Evolutionary conservation across 345 rosid species (phyloP).

Genomic region (Rhizophora apiculata): DNA sequence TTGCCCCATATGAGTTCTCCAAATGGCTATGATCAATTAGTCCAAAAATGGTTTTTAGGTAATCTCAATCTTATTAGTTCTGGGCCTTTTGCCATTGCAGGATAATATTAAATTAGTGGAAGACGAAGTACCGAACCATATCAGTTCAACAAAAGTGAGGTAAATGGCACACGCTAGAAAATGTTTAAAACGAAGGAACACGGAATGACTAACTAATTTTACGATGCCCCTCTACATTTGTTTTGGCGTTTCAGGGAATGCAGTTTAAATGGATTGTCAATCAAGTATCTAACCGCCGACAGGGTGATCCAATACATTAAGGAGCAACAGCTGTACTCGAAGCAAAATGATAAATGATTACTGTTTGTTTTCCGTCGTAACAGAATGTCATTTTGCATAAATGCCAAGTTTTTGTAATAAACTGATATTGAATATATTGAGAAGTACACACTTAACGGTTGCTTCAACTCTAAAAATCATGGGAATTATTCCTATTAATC

Average conservation of each 20-base stretch:
- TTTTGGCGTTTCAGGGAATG: constrained; percentile 56
- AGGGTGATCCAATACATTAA: constrained; percentile 57
- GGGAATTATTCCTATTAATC: too few species aligned
- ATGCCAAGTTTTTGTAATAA: too few species aligned
- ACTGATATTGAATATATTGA: too few species aligned
- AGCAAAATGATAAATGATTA: neutral
- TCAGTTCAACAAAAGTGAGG: constrained; percentile 88
- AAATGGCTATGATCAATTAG: neutral
- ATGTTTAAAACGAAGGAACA: neutral
- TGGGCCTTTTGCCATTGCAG: constrained; percentile 30
- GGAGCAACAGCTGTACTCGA: constrained; percentile 45
- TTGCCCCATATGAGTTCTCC: too few species aligned
- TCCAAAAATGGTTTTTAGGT: neutral
- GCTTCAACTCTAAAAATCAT: too few species aligned
- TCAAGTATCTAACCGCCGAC: constrained; percentile 73
- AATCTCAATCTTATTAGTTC: neutral
- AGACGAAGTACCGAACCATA: constrained; percentile 68
- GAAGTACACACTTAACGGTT: too few species aligned
- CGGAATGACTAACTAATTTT: neutral
- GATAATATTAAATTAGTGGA: constrained; percentile 56
- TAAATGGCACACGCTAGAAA: constrained; percentile 9
- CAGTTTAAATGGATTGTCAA: constrained; percentile 63
- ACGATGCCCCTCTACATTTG: neutral
- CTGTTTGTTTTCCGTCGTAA: too few species aligned
- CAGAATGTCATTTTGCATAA: too few species aligned